Percentiles rank a stretch among this genome's conserved stretches.
phyloP scores from a whole-genome alignment of 202 grass and related monocot species.

The Digitaria exilis region DNA sequence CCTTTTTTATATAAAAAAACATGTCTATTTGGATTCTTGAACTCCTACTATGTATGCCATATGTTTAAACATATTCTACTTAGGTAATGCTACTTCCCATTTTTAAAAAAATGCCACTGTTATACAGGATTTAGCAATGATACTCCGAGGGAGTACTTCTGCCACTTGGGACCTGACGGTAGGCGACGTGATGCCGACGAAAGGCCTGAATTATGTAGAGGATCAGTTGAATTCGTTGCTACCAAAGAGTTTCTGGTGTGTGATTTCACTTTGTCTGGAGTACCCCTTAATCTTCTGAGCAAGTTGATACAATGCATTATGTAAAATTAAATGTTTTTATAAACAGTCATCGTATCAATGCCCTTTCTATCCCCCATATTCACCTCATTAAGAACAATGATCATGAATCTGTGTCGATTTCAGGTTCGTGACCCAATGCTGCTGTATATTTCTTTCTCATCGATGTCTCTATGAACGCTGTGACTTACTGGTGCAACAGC shows the following conservation, averaged over 20 bases:
- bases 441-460: slow-evolving; percentile 86
- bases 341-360: background rate
- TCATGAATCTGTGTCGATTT: slow-evolving; percentile 21
- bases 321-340: background rate
- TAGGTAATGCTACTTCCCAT: background rate
- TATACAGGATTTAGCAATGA: slow-evolving; percentile 88
- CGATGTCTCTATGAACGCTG: slow-evolving; percentile 84
- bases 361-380: background rate
- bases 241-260: slow-evolving; percentile 97
- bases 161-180: slow-evolving; percentile 94
- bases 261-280: slow-evolving; percentile 35
- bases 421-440: slow-evolving; percentile 94
- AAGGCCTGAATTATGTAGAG: slow-evolving; percentile 95
- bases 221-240: slow-evolving; percentile 96
- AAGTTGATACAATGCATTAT: background rate
- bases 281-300: background rate
- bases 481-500: slow-evolving; percentile 86
- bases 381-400: background rate
- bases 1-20: background rate
- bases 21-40: background rate
- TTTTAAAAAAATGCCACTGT: slow-evolving; percentile 24
- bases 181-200: slow-evolving; percentile 96
- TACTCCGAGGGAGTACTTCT: slow-evolving; percentile 91
- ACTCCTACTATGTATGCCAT: background rate
- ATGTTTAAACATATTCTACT: slow-evolving; percentile 1